Percentiles rank a stretch among this genome's conserved stretches.
Evolutionary conservation across 208 protist genomes (phyloP).

Genomic region (Trypanosoma boissoni): DNA sequence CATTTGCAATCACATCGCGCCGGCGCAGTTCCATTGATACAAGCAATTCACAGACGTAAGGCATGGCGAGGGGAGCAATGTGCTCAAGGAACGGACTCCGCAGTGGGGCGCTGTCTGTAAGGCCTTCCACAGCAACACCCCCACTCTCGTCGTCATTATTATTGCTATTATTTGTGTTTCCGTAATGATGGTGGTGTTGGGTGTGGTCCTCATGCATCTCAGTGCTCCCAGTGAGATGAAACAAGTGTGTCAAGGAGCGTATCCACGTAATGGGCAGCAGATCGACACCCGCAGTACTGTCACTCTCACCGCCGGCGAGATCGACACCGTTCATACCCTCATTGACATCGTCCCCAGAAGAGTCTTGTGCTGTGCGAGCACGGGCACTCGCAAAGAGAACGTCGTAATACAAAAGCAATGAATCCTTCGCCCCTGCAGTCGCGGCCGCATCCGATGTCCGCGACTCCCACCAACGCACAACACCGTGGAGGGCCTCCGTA

Average conservation of each 20-base stretch:
- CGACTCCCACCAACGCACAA: conserved; percentile 17
- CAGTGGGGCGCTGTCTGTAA: no score
- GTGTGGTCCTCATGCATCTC: no score
- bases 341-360: no score
- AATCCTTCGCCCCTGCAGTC: background rate
- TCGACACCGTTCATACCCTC: no score
- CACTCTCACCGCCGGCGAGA: no score
- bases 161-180: no score
- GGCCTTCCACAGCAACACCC: background rate
- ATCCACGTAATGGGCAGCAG: conserved; percentile 7
- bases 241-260: no score
- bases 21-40: conserved; percentile 7
- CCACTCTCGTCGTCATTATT: background rate
- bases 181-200: no score
- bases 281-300: background rate
- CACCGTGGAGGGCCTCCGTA: conserved; percentile 14
- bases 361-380: no score
- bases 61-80: conserved; percentile 16
- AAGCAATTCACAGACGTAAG: conserved; percentile 22
- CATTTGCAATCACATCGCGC: background rate
- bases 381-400: conserved; percentile 12
- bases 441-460: background rate
- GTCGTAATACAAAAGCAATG: conserved; percentile 18
- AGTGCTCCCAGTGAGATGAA: no score
- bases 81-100: conserved; percentile 15